Base-by-base conservation (phyloP, 1,284 basidiomycete species). In the Tylopilus sp. region DNA sequence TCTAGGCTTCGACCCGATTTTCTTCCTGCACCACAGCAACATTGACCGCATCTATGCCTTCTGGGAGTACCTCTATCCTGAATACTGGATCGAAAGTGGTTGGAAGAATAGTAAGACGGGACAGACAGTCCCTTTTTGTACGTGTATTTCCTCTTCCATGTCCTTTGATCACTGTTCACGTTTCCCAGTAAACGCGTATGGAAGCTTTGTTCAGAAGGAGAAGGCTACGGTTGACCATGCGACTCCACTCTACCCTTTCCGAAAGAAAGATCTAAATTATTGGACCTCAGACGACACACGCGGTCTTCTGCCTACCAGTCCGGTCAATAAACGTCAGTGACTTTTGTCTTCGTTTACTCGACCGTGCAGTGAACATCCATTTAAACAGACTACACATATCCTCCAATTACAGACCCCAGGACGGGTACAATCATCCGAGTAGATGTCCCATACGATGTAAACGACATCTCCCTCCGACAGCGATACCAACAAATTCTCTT, bases 351-450 rank as follows among this genome's bases (percentile, higher is more conserved):
- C 7, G 7, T 18, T 4, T 4, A 12, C 0, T 12, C 6, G 4
- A 35, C 4, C 12, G 0, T 5, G 0, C 29, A n/a, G 25, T 21
- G 13, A 49, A 49, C 13, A 2, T 26, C 15, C 6, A 6, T 33
- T 38, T 7, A 21, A 19, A 47, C 15, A 57, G 56, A 60, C 29
- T 57, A 57, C 29, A 58, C 58, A 13, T 60, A 57, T 15, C 56
- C 56, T 31, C 16, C 45, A 8, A 53, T 58, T 33, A 41, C 5
- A 13, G 51, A 57, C 26, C 41, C 37, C 19, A 15, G 3, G 7
- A 48, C 41, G 4, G 38, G 48, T 7, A n/a, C n/a, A 8, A 38
- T 42, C 13, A 45, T 59, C 38, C 19, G 56, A 16, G 56, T 55
- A 13, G 38, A 49, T 11, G 38, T 16, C 13, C 56, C 56, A 0